These are phyloP conservation scores for Aegilops tauschii DNA, from an alignment of 176 grass and related monocot species.

Conservation along the genomic window DNA sequence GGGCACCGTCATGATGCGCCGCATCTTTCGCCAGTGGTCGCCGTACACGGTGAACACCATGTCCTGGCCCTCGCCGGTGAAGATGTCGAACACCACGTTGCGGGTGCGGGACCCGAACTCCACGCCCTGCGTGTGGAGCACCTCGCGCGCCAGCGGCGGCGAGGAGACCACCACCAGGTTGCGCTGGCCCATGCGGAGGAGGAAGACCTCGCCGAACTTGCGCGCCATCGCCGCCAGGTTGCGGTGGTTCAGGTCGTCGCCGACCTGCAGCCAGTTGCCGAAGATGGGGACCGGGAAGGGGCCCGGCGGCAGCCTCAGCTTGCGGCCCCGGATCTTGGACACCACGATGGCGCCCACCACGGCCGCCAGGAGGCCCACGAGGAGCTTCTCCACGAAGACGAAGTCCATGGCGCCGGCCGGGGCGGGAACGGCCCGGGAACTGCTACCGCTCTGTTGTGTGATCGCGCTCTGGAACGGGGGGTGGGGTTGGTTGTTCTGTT, in stretches of 20 bases:
- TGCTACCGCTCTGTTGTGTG: neutral
- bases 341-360: conserved; percentile 54
- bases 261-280: conserved; percentile 92
- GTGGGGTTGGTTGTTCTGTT: neutral
- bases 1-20: conserved; percentile 85
- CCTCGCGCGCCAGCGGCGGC: conserved; percentile 62
- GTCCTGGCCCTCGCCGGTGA: conserved; percentile 83
- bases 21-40: conserved; percentile 97
- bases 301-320: conserved; percentile 60
- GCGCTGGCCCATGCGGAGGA: conserved; percentile 83
- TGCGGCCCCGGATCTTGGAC: conserved; percentile 66
- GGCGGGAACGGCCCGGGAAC: neutral
- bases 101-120: conserved; percentile 93
- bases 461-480: neutral
- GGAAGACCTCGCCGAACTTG: conserved; percentile 68
- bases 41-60: conserved; percentile 97
- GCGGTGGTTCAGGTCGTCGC: conserved; percentile 90
- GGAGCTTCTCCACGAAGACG: conserved; percentile 60
- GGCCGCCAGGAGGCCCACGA: conserved; percentile 62
- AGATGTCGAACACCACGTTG: conserved; percentile 92
- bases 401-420: conserved; percentile 55
- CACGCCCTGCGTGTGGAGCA: conserved; percentile 83
- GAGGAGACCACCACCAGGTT: conserved; percentile 85
- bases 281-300: conserved; percentile 72
- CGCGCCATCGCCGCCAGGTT: conserved; percentile 64